These are phyloP conservation scores for Flaveria bidentis DNA, from an alignment of 129 eudicot species.

Conservation along the genomic window DNA sequence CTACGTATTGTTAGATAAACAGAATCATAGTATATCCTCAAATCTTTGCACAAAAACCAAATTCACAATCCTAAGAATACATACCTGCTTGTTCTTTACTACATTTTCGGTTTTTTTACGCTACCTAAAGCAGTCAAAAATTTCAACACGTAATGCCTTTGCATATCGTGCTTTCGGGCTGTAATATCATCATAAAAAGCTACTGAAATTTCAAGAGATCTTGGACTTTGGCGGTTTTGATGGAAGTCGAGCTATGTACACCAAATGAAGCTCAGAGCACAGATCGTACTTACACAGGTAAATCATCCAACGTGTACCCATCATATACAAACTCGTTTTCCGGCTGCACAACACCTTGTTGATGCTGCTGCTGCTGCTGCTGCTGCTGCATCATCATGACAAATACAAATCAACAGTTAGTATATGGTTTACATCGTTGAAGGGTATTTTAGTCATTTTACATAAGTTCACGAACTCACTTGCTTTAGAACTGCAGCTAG, in stretches of 20 bases:
- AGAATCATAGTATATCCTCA: slow-evolving; percentile 29
- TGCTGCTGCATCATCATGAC: slow-evolving; percentile 36
- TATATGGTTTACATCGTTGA: neutral
- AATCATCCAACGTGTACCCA: slow-evolving; percentile 74
- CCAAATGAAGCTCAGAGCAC: slow-evolving; percentile 23
- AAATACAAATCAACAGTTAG: slow-evolving; percentile 12
- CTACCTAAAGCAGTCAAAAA: slow-evolving; percentile 44
- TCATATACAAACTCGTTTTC: slow-evolving; percentile 68
- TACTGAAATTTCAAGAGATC: slow-evolving; percentile 29
- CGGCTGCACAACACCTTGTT: slow-evolving; percentile 60
- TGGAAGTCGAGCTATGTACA: slow-evolving; percentile 46
- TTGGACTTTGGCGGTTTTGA: slow-evolving; percentile 11
- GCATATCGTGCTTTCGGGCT: slow-evolving; percentile 33
- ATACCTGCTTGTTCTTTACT: slow-evolving; percentile 11
- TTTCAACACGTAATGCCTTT: slow-evolving; percentile 44
- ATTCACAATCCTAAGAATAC: slow-evolving; percentile 36
- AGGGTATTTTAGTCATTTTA: slow-evolving; percentile 1
- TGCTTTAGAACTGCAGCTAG: slow-evolving; percentile 81
- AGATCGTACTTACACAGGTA: slow-evolving; percentile 48
- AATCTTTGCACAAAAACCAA: slow-evolving; percentile 26
- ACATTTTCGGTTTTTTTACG: slow-evolving; percentile 31
- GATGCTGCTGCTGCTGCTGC: slow-evolving; percentile 43
- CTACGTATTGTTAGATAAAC: slow-evolving; percentile 12
- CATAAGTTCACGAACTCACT: slow-evolving; percentile 32
- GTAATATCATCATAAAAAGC: slow-evolving; percentile 24